These are phyloP conservation scores for Aegilops umbellulata DNA, from an alignment of 176 grass and related monocot genomes.

Conservation along the genomic window DNA sequence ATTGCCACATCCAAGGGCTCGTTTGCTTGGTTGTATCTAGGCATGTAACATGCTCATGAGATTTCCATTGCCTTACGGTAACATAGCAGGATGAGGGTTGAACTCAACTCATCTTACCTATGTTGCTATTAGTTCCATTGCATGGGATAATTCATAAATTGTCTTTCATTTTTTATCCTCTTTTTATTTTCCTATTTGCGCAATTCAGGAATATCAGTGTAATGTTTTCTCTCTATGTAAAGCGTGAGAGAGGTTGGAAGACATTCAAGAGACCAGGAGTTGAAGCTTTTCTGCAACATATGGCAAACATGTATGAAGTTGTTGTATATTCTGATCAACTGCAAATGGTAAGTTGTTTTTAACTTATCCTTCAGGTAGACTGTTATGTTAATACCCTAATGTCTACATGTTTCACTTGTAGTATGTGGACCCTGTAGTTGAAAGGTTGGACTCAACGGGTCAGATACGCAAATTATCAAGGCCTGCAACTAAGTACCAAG, in stretches of 20 bases:
- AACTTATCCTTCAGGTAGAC: slow-evolving; percentile 9
- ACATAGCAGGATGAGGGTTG: neutral
- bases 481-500: slow-evolving; percentile 79
- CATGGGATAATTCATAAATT: neutral
- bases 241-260: slow-evolving; percentile 95
- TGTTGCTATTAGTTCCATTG: neutral
- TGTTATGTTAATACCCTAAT: slow-evolving; percentile 18
- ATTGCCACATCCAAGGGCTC: neutral
- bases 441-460: slow-evolving; percentile 71
- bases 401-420: slow-evolving; percentile 44
- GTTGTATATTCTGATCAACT: slow-evolving; percentile 88
- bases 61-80: neutral
- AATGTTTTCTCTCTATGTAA: slow-evolving; percentile 20
- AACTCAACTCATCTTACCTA: neutral
- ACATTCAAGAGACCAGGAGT: slow-evolving; percentile 97
- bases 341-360: slow-evolving; percentile 61
- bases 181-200: neutral
- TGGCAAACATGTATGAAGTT: slow-evolving; percentile 77
- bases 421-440: slow-evolving; percentile 90
- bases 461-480: slow-evolving; percentile 44
- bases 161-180: neutral
- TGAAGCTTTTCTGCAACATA: slow-evolving; percentile 85
- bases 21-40: neutral
- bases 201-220: slow-evolving; percentile 14
- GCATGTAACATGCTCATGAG: neutral